phyloP scores from a whole-genome alignment of 441 rosid species.

The Eruca vesicaria region DNA sequence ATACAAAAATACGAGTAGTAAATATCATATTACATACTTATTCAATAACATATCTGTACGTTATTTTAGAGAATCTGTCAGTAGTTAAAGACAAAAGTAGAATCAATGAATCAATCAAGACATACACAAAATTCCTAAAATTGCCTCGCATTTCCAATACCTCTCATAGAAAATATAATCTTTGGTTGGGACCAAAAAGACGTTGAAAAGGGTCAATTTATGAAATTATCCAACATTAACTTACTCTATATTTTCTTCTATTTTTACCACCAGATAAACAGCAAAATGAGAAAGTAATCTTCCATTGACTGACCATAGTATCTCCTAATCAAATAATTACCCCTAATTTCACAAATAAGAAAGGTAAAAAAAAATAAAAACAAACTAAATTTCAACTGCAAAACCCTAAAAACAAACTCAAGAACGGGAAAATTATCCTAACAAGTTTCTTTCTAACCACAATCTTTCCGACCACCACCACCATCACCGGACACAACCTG shows the following conservation, averaged over 20 bases:
- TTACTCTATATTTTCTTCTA: background rate
- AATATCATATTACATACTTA: background rate
- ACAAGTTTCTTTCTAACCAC: constrained; percentile 47
- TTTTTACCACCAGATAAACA: background rate
- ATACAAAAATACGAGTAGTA: background rate
- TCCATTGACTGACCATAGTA: constrained; percentile 30
- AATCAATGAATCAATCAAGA: constrained; percentile 13
- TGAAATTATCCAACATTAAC: background rate
- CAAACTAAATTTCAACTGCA: constrained; percentile 30
- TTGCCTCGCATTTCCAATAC: background rate
- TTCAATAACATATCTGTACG: background rate
- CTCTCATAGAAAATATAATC: background rate
- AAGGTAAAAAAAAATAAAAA: background rate
- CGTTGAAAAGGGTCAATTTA: background rate
- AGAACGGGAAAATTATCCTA: constrained; percentile 27
- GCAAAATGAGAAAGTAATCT: constrained; percentile 28
- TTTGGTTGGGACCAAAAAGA: constrained; percentile 4
- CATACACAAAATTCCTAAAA: constrained; percentile 21
- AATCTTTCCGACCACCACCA: constrained; percentile 35
- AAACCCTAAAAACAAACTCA: constrained; percentile 33
- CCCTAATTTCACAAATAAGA: constrained; percentile 33
- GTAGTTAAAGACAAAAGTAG: constrained; percentile 22
- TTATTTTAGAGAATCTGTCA: background rate
- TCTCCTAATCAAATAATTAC: constrained; percentile 35
- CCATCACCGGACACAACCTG: constrained; percentile 47